Evolutionary conservation across 306 rosid genomes (phyloP), one percentile per base, ranked within the genome.

Genomic region (Rosa lucieae): DNA sequence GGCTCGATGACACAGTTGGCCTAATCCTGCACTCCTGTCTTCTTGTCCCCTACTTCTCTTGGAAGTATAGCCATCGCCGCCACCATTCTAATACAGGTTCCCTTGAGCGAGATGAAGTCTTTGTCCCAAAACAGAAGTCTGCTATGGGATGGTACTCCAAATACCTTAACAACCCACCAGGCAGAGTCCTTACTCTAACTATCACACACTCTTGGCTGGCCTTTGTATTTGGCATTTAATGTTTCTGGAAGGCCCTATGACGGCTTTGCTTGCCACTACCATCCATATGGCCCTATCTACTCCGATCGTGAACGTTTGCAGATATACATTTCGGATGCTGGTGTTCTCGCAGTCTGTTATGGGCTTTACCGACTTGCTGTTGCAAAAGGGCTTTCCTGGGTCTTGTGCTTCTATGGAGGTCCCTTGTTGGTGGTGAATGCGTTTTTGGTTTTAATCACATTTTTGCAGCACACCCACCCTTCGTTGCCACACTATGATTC

Each of bases 31-130:
- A 95, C 83, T 95, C 99, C 2, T 78, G 52, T n/a, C 98, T 95
- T 35, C 84, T 95, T 5, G 99, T 95, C 82, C 99, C 99, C 3
- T 95, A 89, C 88, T 95, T 95, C 80, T 95, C 99, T 17, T 95
- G 99, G 99, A 95, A 95, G 67, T 92, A 92, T 75, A 95, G 99
- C 84, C 99, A 95, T 79, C 98, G 99, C 35, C 93, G 99, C 66
- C 99, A 95, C 83, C 99, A 95, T 77, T 91, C 98, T 40, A 92
- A 95, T 79, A 95, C 98, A 0, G 98, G 90, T 69, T 95, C 99
- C 48, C 89, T 95, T 1, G 99, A 95, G 49, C 80, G 88, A 26
- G 99, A 95, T 83, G 99, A 95, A 80, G 99, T 95, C 67, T 95
- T 95, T 82, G 99, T 95, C 74, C 98, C 99, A 3, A 95, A 92